phyloP scores from a whole-genome alignment of 805 yeast genomes.

The Candida sithepensis region DNA sequence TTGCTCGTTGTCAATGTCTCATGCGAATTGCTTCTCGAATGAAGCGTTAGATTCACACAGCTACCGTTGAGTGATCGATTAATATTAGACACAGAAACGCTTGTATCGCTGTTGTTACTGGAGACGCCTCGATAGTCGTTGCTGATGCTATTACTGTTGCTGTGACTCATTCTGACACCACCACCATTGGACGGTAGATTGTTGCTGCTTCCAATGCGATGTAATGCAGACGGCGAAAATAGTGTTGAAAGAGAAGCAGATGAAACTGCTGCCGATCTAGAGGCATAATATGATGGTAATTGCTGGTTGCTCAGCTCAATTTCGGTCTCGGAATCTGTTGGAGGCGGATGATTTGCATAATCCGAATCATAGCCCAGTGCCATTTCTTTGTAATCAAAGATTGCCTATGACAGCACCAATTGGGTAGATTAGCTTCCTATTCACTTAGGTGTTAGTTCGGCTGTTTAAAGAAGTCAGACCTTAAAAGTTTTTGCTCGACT shows the following conservation, averaged over 20 bases:
- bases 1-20: constrained; percentile 5
- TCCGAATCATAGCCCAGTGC: constrained; percentile 21
- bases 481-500: too few relatives aligned
- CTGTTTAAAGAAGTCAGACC: too few relatives aligned
- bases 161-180: neutral
- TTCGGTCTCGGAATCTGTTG: constrained; percentile 31
- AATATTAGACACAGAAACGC: neutral
- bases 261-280: constrained; percentile 10
- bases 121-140: neutral
- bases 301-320: constrained; percentile 8
- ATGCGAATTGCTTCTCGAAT: neutral
- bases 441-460: too few relatives aligned
- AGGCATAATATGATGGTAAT: constrained; percentile 10
- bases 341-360: constrained; percentile 41
- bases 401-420: neutral
- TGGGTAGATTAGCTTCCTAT: neutral
- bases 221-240: neutral
- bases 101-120: neutral
- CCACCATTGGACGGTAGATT: neutral
- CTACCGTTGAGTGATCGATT: neutral
- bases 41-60: neutral
- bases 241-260: constrained; percentile 14
- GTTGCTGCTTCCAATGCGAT: neutral
- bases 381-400: neutral
- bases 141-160: neutral